Conservation (phyloP, 768 basidiomycete species). For the Pleurotus ostreatus region DNA sequence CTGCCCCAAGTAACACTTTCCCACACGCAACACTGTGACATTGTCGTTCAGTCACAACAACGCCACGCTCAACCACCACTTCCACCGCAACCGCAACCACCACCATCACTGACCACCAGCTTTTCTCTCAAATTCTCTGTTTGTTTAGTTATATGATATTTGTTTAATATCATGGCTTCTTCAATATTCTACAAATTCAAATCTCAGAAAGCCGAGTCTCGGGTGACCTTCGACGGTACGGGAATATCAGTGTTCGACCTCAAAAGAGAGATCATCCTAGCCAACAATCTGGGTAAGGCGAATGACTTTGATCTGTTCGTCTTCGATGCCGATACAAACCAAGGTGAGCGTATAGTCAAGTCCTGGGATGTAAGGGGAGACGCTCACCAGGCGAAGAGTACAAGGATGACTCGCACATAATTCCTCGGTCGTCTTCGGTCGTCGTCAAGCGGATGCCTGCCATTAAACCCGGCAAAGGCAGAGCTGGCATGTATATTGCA, state of each 20-base stretch:
- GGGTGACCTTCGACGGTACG: slow-evolving; percentile 97
- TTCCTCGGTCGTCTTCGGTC: slow-evolving; percentile 93
- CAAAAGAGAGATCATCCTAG: slow-evolving; percentile 96
- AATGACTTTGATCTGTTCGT: slow-evolving; percentile 95
- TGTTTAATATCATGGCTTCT: slow-evolving; percentile 62
- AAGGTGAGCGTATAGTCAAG: slow-evolving; percentile 57
- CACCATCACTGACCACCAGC: no score
- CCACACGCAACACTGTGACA: no score
- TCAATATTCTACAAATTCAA: slow-evolving; percentile 99
- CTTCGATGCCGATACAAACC: slow-evolving; percentile 78
- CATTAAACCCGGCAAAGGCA: slow-evolving; percentile 76
- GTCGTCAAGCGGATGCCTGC: slow-evolving; percentile 89
- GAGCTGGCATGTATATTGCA: slow-evolving; percentile 72
- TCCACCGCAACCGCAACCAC: no score
- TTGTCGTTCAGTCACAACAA: no score
- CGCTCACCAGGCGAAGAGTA: slow-evolving; percentile 53
- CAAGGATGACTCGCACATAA: slow-evolving; percentile 86
- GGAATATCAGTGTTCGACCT: slow-evolving; percentile 99
- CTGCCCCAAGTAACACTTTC: no score
- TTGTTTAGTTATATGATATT: slow-evolving; percentile 34
- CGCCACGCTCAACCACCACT: no score
- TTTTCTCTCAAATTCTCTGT: slow-evolving; percentile 16
- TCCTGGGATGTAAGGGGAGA: neutral
- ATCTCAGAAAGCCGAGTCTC: slow-evolving; percentile 90
- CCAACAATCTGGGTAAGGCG: slow-evolving; percentile 93